Conservation (phyloP, 75 land plant species). For the Sequoiadendron giganteum region DNA sequence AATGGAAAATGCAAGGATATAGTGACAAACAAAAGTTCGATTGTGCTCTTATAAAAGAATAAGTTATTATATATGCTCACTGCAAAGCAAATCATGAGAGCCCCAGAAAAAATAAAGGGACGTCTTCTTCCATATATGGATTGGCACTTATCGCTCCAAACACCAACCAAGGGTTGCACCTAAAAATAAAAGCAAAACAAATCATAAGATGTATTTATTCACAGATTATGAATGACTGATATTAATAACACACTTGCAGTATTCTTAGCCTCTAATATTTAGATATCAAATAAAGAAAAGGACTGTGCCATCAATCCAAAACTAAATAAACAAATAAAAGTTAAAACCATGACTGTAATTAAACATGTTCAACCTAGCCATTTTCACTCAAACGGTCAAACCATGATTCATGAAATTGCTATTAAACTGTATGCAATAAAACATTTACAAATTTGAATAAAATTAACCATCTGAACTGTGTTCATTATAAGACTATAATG, state of each 20-base stretch:
- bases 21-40: not conserved
- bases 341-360: slow-evolving; percentile 1
- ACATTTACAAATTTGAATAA: not conserved
- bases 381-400: not conserved
- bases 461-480: not conserved
- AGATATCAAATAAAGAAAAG: not conserved
- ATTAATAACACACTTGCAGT: not conserved
- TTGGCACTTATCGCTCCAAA: slow-evolving; percentile 97
- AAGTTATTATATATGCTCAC: slow-evolving; percentile 43
- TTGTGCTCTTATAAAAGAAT: not conserved
- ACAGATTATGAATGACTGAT: not conserved
- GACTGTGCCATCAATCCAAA: not conserved
- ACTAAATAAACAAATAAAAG: not conserved
- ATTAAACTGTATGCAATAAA: not conserved
- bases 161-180: slow-evolving; percentile 99
- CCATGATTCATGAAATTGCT: not conserved
- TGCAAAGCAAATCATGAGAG: slow-evolving; percentile 75
- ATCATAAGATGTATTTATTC: not conserved
- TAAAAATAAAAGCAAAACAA: slow-evolving; percentile 18
- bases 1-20: not conserved
- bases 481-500: not conserved
- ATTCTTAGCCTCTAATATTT: not conserved
- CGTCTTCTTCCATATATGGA: slow-evolving; percentile 90
- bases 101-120: slow-evolving; percentile 82
- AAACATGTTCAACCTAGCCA: not conserved